Conservation (phyloP, 345 rosid genomes). For the Populus nigra region DNA sequence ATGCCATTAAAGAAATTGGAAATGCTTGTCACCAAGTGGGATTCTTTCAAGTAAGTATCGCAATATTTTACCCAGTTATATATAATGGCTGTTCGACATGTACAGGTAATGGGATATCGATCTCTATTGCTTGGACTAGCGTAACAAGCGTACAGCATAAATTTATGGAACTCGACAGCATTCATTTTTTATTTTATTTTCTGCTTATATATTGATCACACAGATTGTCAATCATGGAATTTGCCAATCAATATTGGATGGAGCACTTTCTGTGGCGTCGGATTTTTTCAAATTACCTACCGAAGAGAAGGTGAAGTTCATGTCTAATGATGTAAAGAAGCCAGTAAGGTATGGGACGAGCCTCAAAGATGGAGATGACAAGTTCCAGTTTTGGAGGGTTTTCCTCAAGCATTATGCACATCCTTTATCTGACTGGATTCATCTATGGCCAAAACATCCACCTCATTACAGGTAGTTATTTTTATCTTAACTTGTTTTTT, state of each 20-base stretch:
- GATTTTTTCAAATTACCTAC: slow-evolving; percentile 45
- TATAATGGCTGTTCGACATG: too few relatives aligned
- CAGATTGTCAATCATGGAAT: slow-evolving; percentile 53
- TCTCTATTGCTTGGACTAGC: too few relatives aligned
- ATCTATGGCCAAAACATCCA: slow-evolving; percentile 63
- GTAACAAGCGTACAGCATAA: too few relatives aligned
- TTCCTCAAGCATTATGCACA: slow-evolving; percentile 71
- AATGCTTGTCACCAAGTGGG: slow-evolving; percentile 44
- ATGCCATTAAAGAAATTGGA: slow-evolving; percentile 36
- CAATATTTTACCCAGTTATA: not conserved
- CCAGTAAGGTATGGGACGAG: slow-evolving; percentile 64
- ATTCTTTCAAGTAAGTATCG: slow-evolving; percentile 50
- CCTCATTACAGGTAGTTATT: slow-evolving; percentile 42
- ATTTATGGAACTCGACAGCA: too few relatives aligned
- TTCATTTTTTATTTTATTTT: too few relatives aligned
- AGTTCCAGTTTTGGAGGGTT: slow-evolving; percentile 57
- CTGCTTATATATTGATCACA: not conserved
- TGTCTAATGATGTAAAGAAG: slow-evolving; percentile 49
- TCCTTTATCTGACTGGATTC: slow-evolving; percentile 56
- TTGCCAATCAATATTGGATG: slow-evolving; percentile 40
- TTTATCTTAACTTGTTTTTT: not conserved
- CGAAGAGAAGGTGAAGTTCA: slow-evolving; percentile 46
- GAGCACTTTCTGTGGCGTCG: slow-evolving; percentile 40
- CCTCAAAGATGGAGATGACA: slow-evolving; percentile 51
- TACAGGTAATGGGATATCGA: too few relatives aligned